phyloP scores from a whole-genome alignment of 192 early-diverging fungal species.

The Chytriomyces sp. region DNA sequence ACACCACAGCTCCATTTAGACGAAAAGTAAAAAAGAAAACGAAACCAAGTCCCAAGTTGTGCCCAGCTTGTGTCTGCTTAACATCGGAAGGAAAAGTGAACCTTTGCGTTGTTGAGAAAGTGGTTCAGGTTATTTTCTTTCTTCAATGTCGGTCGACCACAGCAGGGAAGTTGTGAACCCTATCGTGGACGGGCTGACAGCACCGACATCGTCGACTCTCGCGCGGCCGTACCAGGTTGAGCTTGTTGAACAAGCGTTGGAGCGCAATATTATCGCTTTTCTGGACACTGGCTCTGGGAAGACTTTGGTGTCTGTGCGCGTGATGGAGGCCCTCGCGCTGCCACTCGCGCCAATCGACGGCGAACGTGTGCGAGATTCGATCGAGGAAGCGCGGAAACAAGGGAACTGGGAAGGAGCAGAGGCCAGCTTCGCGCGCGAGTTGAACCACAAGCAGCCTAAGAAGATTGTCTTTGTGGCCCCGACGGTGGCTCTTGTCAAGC shows the following conservation, averaged over 20 bases:
- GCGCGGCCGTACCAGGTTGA: constrained; percentile 83
- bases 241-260: constrained; percentile 66
- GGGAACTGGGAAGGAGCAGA: background rate
- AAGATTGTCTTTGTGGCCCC: constrained; percentile 75
- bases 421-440: background rate
- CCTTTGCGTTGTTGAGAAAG: too few species aligned
- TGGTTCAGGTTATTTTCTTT: too few species aligned
- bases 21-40: too few species aligned
- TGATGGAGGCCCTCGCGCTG: constrained; percentile 81
- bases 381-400: background rate
- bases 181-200: too few species aligned
- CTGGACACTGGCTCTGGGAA: constrained; percentile 92
- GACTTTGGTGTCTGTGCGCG: constrained; percentile 46
- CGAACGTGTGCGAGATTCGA: background rate
- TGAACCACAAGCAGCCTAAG: constrained; percentile 12
- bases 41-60: too few species aligned
- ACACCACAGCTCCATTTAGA: too few species aligned
- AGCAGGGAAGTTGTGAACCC: too few species aligned
- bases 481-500: constrained; percentile 81
- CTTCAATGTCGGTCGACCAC: too few species aligned
- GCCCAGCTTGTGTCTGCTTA: too few species aligned
- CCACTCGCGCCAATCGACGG: constrained; percentile 33
- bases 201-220: too few species aligned
- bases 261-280: constrained; percentile 82
- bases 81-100: too few species aligned